Conservation (phyloP, 2,329 filamentous ascomycete genomes). For the Fusarium sp. region DNA sequence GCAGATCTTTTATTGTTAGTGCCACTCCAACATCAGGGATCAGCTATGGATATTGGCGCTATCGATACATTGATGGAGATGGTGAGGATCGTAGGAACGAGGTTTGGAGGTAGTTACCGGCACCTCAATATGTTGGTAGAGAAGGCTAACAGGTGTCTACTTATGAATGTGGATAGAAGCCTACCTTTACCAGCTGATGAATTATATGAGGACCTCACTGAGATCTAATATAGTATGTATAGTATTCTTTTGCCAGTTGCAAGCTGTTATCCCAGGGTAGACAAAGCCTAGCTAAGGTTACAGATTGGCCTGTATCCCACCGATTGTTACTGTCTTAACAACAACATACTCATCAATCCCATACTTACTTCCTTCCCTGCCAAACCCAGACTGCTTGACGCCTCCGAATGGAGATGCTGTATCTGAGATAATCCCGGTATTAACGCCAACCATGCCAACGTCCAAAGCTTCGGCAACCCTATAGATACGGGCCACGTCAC, state of each 20-base stretch:
- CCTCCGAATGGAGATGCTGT: constrained; percentile 78
- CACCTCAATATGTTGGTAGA: constrained; percentile 30
- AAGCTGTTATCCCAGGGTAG: no score
- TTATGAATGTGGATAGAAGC: constrained; percentile 5
- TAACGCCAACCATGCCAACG: constrained; percentile 90
- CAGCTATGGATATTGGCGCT: constrained; percentile 20
- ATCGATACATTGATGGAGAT: constrained; percentile 34
- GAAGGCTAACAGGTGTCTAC: constrained; percentile 23
- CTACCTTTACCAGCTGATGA: neutral
- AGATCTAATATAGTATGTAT: neutral
- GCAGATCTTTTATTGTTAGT: constrained; percentile 42
- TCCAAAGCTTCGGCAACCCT: constrained; percentile 79
- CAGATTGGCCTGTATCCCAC: no score
- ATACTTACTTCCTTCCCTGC: constrained; percentile 72
- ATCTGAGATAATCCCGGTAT: constrained; percentile 78
- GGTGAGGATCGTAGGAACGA: constrained; percentile 19
- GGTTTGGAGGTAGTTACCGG: constrained; percentile 12
- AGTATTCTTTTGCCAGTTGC: no score
- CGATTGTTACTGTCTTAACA: no score
- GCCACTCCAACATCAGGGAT: neutral
- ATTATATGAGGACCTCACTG: rapidly evolving
- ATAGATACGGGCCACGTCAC: constrained; percentile 71
- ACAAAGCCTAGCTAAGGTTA: no score
- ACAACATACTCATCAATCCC: no score
- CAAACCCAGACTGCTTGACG: constrained; percentile 87